phyloP scores from a whole-genome alignment of 75 land plant species.

The Pseudotsuga menziesii region DNA sequence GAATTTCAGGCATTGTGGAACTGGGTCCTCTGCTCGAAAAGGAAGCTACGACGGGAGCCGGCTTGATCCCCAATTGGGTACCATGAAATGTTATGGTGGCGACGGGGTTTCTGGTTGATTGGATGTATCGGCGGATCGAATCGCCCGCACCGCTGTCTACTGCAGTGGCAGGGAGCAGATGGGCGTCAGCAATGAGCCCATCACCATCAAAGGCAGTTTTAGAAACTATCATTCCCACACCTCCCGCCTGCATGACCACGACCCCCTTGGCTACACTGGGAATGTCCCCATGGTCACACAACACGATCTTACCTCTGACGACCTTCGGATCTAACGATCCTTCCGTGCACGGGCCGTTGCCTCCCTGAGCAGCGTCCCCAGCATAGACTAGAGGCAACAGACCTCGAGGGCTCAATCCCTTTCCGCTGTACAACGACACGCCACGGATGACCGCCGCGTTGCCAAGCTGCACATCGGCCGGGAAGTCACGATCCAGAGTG shows the following conservation, averaged over 20 bases:
- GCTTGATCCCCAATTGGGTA: conserved; percentile 42
- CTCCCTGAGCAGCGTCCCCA: conserved; percentile 16
- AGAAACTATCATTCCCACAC: conserved; percentile 78
- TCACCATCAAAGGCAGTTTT: conserved; percentile 78
- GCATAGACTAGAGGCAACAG: conserved; percentile 56
- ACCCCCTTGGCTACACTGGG: conserved; percentile 61
- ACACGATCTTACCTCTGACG: conserved; percentile 61
- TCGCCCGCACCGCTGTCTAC: conserved; percentile 55
- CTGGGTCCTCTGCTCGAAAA: conserved; percentile 94
- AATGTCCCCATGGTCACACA: conserved; percentile 64
- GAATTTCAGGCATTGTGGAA: conserved; percentile 64
- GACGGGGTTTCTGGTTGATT: conserved; percentile 21
- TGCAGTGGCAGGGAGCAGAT: conserved; percentile 69
- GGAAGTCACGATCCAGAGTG: conserved; percentile 81
- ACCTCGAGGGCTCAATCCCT: conserved; percentile 17
- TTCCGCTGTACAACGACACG: conserved; percentile 50
- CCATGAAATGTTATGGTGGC: conserved; percentile 68
- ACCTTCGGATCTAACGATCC: conserved; percentile 50
- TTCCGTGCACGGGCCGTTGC: conserved; percentile 64
- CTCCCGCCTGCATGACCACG: conserved; percentile 70
- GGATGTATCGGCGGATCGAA: conserved; percentile 48
- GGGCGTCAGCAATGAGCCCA: conserved; percentile 78
- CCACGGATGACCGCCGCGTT: conserved; percentile 54
- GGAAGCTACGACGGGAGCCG: conserved; percentile 79
- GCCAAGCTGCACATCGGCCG: conserved; percentile 65